These are phyloP conservation scores for Alternaria sp. DNA, from an alignment of 2,329 filamentous ascomycete genomes.

Conservation along the genomic window DNA sequence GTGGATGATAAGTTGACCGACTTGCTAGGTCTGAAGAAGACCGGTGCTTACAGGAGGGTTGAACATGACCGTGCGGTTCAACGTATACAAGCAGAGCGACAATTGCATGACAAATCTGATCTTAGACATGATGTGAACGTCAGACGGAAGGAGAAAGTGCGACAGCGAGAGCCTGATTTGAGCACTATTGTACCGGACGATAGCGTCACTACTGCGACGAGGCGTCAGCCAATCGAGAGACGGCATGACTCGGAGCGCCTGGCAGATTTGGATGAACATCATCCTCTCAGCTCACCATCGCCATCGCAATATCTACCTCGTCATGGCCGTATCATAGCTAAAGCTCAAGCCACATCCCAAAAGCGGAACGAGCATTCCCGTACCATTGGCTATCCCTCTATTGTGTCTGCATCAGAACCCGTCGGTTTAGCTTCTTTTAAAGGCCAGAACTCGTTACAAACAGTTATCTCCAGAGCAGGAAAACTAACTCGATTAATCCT, in stretches of 20 bases:
- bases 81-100: conserved; percentile 3
- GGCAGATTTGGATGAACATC: background rate
- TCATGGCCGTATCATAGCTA: background rate
- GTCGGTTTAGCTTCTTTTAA: background rate
- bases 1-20: background rate
- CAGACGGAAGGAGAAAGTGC: background rate
- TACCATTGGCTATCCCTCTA: background rate
- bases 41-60: conserved; percentile 9
- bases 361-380: background rate
- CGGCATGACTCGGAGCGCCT: background rate
- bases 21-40: background rate
- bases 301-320: conserved; percentile 1
- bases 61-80: conserved; percentile 1
- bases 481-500: conserved; percentile 27
- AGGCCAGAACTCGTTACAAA: background rate
- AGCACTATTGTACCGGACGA: background rate
- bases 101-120: background rate
- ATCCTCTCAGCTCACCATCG: background rate
- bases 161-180: background rate
- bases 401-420: background rate
- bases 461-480: conserved; percentile 9
- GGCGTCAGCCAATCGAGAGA: background rate
- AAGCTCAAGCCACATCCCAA: background rate
- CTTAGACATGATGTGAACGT: background rate
- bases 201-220: background rate